phyloP scores from a whole-genome alignment of 2,329 filamentous ascomycete genomes.

The Samsoniella hepiali region DNA sequence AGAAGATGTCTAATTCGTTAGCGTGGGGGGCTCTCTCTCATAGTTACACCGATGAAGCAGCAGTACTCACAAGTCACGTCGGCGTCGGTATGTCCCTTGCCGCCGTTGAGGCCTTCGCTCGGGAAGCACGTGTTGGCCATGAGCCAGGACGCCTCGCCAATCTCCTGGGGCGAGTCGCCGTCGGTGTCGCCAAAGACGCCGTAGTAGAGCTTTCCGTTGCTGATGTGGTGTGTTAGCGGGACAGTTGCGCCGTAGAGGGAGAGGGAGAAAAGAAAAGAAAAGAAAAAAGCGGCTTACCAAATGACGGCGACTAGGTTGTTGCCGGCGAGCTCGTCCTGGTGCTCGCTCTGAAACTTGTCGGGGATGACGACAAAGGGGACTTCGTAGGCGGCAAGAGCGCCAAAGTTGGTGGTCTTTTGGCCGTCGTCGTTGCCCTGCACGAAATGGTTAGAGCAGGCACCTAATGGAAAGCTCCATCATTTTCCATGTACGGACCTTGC shows the following conservation, averaged over 20 bases:
- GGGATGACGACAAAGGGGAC: conserved; percentile 9
- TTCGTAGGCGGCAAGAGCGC: conserved; percentile 6
- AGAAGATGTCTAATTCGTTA: conserved; percentile 9
- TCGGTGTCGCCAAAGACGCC: conserved; percentile 11
- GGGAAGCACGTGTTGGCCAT: conserved; percentile 13
- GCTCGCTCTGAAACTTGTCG: conserved; percentile 5
- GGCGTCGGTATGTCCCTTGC: background rate
- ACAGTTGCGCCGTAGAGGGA: background rate
- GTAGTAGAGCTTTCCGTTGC: conserved; percentile 12
- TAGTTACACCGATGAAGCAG: background rate
- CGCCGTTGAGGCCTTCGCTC: conserved; percentile 8
- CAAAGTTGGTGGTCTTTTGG: conserved; percentile 2
- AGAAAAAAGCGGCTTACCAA: background rate
- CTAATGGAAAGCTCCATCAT: background rate
- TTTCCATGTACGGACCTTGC: background rate
- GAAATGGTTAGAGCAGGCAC: background rate
- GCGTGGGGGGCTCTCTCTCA: too few species aligned
- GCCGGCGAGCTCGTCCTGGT: conserved; percentile 2
- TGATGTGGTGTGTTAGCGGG: background rate
- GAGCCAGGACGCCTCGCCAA: conserved; percentile 13
- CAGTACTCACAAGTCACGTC: conserved; percentile 4
- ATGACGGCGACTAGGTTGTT: conserved; percentile 11
- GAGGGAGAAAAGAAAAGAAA: too few species aligned
- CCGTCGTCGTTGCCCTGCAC: conserved; percentile 5
- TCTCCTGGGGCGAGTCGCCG: conserved; percentile 6